These are phyloP conservation scores for Thalassiosira delicatula DNA, from an alignment of 352 stramenopile genomes.

Conservation along the genomic window DNA sequence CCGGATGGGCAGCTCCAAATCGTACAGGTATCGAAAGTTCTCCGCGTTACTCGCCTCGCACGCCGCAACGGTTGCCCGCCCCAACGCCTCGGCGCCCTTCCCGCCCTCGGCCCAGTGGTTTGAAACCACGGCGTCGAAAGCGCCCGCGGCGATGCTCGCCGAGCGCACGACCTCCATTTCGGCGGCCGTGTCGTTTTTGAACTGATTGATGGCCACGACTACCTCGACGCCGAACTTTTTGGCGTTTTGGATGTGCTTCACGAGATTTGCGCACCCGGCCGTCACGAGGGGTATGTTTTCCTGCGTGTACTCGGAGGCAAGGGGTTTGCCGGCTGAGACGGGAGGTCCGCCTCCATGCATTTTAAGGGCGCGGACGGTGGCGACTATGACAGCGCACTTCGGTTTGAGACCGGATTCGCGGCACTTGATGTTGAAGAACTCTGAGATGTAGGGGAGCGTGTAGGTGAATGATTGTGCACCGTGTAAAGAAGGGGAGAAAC, in stretches of 20 bases:
- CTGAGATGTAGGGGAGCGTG: too few species aligned
- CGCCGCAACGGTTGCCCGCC: constrained; percentile 90
- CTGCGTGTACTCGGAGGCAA: constrained; percentile 91
- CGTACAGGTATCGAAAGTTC: constrained; percentile 96
- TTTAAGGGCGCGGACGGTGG: constrained; percentile 97
- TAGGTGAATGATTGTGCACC: too few species aligned
- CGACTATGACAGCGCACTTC: constrained; percentile 96
- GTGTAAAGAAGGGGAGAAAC: too few species aligned
- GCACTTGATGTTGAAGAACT: constrained; percentile 99
- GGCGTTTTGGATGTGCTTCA: constrained; percentile 95
- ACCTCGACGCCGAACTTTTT: constrained; percentile 93
- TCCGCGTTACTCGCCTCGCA: constrained; percentile 84
- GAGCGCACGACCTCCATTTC: constrained; percentile 94
- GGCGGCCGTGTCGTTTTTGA: constrained; percentile 86
- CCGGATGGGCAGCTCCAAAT: constrained; percentile 89
- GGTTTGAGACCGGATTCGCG: constrained; percentile 92
- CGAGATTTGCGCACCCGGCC: constrained; percentile 89
- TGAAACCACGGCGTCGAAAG: constrained; percentile 91
- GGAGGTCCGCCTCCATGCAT: constrained; percentile 97
- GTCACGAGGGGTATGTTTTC: constrained; percentile 95
- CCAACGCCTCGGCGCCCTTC: constrained; percentile 91
- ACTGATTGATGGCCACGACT: constrained; percentile 95
- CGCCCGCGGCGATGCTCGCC: constrained; percentile 90
- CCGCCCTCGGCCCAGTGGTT: constrained; percentile 94
- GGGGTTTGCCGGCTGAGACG: constrained; percentile 91